phyloP scores from a whole-genome alignment of 129 eudicot genomes.

The Centrapalus pauciflorus region DNA sequence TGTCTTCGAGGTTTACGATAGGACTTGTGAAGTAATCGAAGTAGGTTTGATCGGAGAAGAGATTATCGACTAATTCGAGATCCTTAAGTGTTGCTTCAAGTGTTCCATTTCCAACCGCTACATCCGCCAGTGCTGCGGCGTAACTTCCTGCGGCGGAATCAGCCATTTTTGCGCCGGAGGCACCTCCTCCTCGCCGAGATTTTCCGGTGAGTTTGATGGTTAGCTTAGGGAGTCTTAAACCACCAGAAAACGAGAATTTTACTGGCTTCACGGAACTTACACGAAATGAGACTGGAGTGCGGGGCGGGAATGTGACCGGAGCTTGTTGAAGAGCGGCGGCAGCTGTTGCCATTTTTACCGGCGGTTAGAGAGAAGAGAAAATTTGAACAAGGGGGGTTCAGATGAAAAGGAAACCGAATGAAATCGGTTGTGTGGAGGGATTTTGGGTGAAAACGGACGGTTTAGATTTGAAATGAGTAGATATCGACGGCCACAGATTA shows the following conservation, averaged over 20 bases:
- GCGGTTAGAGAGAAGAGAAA: slow-evolving; percentile 13
- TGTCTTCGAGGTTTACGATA: slow-evolving; percentile 37
- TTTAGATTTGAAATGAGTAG: background rate
- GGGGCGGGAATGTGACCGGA: slow-evolving; percentile 43
- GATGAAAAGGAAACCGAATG: background rate
- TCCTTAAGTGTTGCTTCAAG: slow-evolving; percentile 53
- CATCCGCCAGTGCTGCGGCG: slow-evolving; percentile 73
- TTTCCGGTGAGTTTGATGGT: slow-evolving; percentile 36
- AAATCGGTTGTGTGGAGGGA: slow-evolving; percentile 6
- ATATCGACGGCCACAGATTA: slow-evolving; percentile 35
- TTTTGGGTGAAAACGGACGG: slow-evolving; percentile 35
- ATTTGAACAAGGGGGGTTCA: background rate
- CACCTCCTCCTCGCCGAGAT: slow-evolving; percentile 32
- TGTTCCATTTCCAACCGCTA: slow-evolving; percentile 50
- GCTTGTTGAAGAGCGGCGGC: slow-evolving; percentile 52
- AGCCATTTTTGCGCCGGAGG: slow-evolving; percentile 42
- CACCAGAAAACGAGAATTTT: slow-evolving; percentile 38
- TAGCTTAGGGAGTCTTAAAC: slow-evolving; percentile 40
- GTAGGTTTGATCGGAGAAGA: slow-evolving; percentile 42
- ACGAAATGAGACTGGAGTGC: slow-evolving; percentile 32
- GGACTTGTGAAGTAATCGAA: slow-evolving; percentile 53
- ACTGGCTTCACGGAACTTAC: slow-evolving; percentile 6
- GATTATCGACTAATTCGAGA: slow-evolving; percentile 35
- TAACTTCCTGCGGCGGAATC: slow-evolving; percentile 66
- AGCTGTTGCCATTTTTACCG: slow-evolving; percentile 42